These are phyloP conservation scores for Saccharomyces jurei DNA, from an alignment of 805 yeast species.

Conservation along the genomic window DNA sequence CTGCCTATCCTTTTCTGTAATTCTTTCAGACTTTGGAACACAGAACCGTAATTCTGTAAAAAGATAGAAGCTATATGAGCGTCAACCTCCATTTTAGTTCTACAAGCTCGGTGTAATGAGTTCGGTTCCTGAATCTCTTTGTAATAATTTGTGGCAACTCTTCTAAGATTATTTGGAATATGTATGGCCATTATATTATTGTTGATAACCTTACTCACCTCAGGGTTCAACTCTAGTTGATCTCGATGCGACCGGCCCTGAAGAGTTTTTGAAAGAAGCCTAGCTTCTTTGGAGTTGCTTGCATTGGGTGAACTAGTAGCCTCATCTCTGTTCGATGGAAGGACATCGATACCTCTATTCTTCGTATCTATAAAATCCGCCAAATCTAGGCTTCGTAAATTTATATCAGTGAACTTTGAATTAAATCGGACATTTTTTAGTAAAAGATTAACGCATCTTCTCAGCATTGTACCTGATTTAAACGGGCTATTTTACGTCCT, in stretches of 20 bases:
- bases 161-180: conserved; percentile 56
- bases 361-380: conserved; percentile 1
- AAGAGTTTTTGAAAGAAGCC: conserved; percentile 52
- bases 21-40: conserved; percentile 59
- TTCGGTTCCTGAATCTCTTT: conserved; percentile 39
- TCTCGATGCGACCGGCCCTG: conserved; percentile 44
- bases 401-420: conserved; percentile 3
- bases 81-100: conserved; percentile 51
- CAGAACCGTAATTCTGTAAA: conserved; percentile 69
- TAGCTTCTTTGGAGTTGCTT: conserved; percentile 22
- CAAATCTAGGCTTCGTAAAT: conserved; percentile 1
- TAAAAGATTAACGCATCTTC: background rate
- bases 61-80: conserved; percentile 75
- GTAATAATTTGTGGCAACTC: conserved; percentile 51
- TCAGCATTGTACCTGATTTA: background rate
- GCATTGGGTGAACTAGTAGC: conserved; percentile 13
- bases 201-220: conserved; percentile 50
- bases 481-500: background rate
- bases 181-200: conserved; percentile 54
- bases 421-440: background rate
- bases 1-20: conserved; percentile 47
- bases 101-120: conserved; percentile 45
- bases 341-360: background rate
- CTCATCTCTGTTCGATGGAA: conserved; percentile 25
- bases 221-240: conserved; percentile 48